These are phyloP conservation scores for Plantago coronopus DNA, from an alignment of 305 asterid genomes.

Conservation along the genomic window DNA sequence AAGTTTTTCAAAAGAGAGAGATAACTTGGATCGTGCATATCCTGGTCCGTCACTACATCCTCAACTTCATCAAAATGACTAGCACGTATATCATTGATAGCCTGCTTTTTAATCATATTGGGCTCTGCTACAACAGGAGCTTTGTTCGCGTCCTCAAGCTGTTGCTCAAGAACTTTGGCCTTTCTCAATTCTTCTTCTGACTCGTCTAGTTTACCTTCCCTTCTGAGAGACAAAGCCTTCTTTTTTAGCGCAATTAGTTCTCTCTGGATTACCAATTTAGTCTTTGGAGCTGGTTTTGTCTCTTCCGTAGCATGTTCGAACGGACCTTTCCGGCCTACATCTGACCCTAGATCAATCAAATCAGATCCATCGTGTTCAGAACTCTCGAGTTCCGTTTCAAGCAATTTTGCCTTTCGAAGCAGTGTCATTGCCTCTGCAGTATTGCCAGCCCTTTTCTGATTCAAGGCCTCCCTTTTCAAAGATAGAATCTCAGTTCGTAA, in stretches of 20 bases:
- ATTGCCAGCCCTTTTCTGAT: slow-evolving; percentile 72
- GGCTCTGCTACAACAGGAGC: slow-evolving; percentile 35
- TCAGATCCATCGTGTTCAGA: slow-evolving; percentile 27
- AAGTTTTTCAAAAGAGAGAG: slow-evolving; percentile 70
- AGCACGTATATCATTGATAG: slow-evolving; percentile 8
- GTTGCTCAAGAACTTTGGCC: slow-evolving; percentile 81
- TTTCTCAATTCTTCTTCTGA: slow-evolving; percentile 81
- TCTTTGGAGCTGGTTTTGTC: slow-evolving; percentile 44
- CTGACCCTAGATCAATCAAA: slow-evolving; percentile 20
- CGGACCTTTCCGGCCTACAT: slow-evolving; percentile 18
- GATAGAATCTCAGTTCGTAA: slow-evolving; percentile 56
- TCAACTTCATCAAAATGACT: slow-evolving; percentile 37
- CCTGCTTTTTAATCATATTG: slow-evolving; percentile 27
- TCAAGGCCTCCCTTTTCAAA: slow-evolving; percentile 63
- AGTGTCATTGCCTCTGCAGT: slow-evolving; percentile 61
- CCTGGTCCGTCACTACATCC: slow-evolving; percentile 77
- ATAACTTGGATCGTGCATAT: slow-evolving; percentile 79
- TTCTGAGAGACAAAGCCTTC: slow-evolving; percentile 72
- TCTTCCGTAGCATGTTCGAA: slow-evolving; percentile 23
- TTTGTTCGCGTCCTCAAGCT: slow-evolving; percentile 77
- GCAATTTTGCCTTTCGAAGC: slow-evolving; percentile 68
- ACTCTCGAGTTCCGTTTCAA: slow-evolving; percentile 47
- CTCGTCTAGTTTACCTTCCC: slow-evolving; percentile 80
- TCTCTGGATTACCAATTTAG: slow-evolving; percentile 66
- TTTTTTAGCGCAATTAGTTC: slow-evolving; percentile 84